phyloP scores from a whole-genome alignment of 2,329 filamentous ascomycete genomes.

The Pseudogymnoascus sp. region DNA sequence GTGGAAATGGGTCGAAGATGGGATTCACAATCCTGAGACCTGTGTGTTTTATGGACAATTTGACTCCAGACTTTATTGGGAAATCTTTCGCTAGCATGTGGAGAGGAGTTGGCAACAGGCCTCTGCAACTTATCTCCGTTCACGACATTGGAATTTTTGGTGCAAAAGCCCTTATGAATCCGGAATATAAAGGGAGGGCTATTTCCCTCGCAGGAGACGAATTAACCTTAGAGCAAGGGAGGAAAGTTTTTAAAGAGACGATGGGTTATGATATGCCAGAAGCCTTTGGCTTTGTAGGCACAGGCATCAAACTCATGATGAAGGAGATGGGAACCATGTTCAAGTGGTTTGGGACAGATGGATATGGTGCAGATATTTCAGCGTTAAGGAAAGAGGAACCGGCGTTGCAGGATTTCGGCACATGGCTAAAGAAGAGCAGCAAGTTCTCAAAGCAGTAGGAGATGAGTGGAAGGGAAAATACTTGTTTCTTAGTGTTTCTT shows the following conservation, averaged over 20 bases:
- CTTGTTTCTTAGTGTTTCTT: too few relatives aligned
- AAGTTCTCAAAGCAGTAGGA: slow-evolving; percentile 10
- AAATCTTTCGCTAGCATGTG: slow-evolving; percentile 30
- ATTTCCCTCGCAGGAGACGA: slow-evolving; percentile 38
- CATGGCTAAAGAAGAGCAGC: slow-evolving; percentile 18
- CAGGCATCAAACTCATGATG: slow-evolving; percentile 24
- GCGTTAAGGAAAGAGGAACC: slow-evolving; percentile 17
- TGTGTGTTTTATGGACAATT: slow-evolving; percentile 46
- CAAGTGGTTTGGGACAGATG: slow-evolving; percentile 31
- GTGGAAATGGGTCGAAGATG: slow-evolving; percentile 33
- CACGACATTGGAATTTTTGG: slow-evolving; percentile 36
- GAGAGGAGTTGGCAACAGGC: slow-evolving; percentile 28
- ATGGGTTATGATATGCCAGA: slow-evolving; percentile 27
- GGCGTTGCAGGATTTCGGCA: slow-evolving; percentile 16
- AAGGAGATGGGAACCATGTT: slow-evolving; percentile 34
- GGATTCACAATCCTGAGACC: slow-evolving; percentile 48
- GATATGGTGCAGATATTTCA: slow-evolving; percentile 31
- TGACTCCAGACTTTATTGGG: slow-evolving; percentile 27
- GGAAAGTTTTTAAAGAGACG: slow-evolving; percentile 28
- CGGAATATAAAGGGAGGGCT: slow-evolving; percentile 27
- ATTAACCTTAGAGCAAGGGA: slow-evolving; percentile 29
- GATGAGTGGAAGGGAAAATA: not conserved
- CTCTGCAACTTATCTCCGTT: slow-evolving; percentile 31
- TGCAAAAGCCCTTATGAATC: slow-evolving; percentile 31
- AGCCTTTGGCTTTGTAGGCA: slow-evolving; percentile 27